phyloP scores from a whole-genome alignment of 1,284 basidiomycete species.

The Sanghuangporus baumii region DNA sequence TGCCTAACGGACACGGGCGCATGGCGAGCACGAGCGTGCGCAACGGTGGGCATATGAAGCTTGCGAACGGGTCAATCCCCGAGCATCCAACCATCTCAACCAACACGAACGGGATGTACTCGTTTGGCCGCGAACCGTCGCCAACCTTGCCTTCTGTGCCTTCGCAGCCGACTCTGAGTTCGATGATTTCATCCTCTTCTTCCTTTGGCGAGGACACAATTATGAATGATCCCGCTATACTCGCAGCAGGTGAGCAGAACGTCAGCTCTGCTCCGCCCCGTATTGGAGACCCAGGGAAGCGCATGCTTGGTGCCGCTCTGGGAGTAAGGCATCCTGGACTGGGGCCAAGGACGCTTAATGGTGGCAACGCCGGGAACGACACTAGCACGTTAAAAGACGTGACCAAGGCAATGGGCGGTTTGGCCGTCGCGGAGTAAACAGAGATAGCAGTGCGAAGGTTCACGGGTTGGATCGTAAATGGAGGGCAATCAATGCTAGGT shows the following conservation, averaged over 20 bases:
- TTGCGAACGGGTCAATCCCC: slow-evolving; percentile 41
- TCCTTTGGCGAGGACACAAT: slow-evolving; percentile 40
- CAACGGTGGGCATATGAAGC: slow-evolving; percentile 29
- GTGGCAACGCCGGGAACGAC: slow-evolving; percentile 33
- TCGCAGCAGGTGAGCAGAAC: slow-evolving; percentile 41
- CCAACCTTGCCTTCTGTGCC: slow-evolving; percentile 77
- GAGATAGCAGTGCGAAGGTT: background rate
- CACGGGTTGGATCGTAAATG: background rate
- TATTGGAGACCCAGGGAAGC: slow-evolving; percentile 78
- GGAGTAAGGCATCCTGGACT: slow-evolving; percentile 73
- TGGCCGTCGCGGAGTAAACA: slow-evolving; percentile 64
- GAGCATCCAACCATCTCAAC: slow-evolving; percentile 37
- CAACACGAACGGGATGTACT: slow-evolving; percentile 22
- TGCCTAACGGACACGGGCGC: slow-evolving; percentile 30
- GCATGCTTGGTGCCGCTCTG: slow-evolving; percentile 78
- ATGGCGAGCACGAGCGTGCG: slow-evolving; percentile 31
- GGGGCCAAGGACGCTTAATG: slow-evolving; percentile 47
- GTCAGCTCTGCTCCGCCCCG: slow-evolving; percentile 40
- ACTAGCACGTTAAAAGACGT: slow-evolving; percentile 68
- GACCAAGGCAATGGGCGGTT: slow-evolving; percentile 70
- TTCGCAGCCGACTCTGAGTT: slow-evolving; percentile 74
- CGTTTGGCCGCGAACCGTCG: slow-evolving; percentile 54
- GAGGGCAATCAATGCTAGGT: background rate
- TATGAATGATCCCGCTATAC: slow-evolving; percentile 61
- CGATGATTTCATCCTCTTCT: slow-evolving; percentile 71